Base-by-base conservation (phyloP, 768 basidiomycete species). In the Brasilioporus rufonigricans region DNA sequence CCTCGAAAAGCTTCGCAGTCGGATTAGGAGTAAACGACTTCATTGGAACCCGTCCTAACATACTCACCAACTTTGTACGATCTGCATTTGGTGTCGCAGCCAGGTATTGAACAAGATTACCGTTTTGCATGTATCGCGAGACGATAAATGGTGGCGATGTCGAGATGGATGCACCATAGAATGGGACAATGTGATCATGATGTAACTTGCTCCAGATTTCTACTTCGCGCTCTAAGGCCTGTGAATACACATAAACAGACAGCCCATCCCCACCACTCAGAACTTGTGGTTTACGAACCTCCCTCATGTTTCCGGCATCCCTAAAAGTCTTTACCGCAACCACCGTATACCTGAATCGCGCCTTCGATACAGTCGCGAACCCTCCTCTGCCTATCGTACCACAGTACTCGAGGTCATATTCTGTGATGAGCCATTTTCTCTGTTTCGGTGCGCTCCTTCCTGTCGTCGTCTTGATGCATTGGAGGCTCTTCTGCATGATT, bases 331-430 rank as follows among this genome's bases (percentile, higher is more conserved):
- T 57, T 4, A 52, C 51, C 10, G 56, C 56, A 27, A 57, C 56
- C 5, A 36, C 32, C 36, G 14, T 44, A 16, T 33, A 33, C 21
- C 56, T 36, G 29, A 52, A 57, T 36, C 21, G 26, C 4, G 51
- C 56, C 24, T 48, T 57, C 0, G 18, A 33, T 5, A 57, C 56
- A 0, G 41, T 57, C 19, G 56, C 43, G 44, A 70, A 70, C 26
- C 63, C 67, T 8, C 69, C 69, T 18, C 59, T 24, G 6, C 67
- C 69, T 39, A 69, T 67, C 41, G 55, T 44, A 8, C 49, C 52
- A 7, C 61, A 63, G 41, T 62, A 50, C 4, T 67, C 66, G 19
- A 70, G 64, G 18, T 70, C 68, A 33, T 66, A 63, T 3, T 63
- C 50, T 26, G 62, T 64, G 35, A 70, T 62, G 5, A 60, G 60